Evolutionary conservation across 2,329 filamentous ascomycete species (phyloP), one percentile per base, ranked within the genome.

Genomic region (Xylariaceae sp.): DNA sequence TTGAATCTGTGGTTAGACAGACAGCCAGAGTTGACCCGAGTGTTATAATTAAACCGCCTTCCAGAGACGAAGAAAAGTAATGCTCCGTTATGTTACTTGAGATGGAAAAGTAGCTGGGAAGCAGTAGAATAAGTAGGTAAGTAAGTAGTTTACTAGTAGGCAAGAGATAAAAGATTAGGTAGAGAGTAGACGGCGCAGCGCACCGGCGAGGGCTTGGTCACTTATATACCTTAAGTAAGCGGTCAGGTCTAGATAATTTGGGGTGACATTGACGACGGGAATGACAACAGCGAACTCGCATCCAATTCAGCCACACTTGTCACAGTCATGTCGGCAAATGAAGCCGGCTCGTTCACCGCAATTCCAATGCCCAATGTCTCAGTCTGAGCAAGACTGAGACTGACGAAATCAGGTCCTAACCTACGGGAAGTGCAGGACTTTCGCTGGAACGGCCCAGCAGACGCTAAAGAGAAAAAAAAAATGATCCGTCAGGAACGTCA

Each of bases 311-410:
- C n/a, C n/a, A n/a, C n/a, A n/a, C n/a, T n/a, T n/a, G 48, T 52
- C 50, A 37, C 41, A 45, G 49, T 39, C 39, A 44, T 50, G 31
- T 44, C 56, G 59, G 59, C 52, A 62, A 62, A 52, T 53, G 47
- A 56, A 53, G 45, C 59, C 56, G 59, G 52, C 31, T 40, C 48
- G 51, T 50, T 58, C 56, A 59, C 59, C 56, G 51, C 56, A 56
- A 54, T 41, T 23, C 24, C 53, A 28, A 40, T 26, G 45, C 28
- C 51, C 45, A 53, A 58, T 33, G 17, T 41, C 28, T 37, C 49
- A 47, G 53, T 33, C 45, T 49, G 45, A 36, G 16, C 39, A 23
- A 52, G 36, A 52, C 29, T 41, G 48, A 46, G 36, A 37, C 34
- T 21, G 37, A 26, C 17, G 47, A 49, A 45, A 47, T 29, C 28